Evolutionary conservation across 192 early-diverging fungal genomes (phyloP), one percentile per base, ranked within the genome.

Genomic region (Polychytrium aggregatum): DNA sequence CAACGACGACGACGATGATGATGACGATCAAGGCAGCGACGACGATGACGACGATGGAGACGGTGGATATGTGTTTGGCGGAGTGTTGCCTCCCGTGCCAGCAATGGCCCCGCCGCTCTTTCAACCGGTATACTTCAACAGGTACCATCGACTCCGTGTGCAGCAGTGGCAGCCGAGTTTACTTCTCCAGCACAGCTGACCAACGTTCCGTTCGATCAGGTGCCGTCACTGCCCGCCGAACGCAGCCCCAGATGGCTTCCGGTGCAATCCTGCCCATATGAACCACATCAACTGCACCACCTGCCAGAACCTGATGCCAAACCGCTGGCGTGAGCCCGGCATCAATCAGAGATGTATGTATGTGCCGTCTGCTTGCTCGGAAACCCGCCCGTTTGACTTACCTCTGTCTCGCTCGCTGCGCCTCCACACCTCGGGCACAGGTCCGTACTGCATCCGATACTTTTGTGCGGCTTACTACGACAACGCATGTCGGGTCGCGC

Each of bases 41-140:
- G 61, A 63, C 14, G 36, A 43, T 16, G 57, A 60, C 7, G 43
- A 46, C 11, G 57, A 59, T 34, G 52, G 38, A 5, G 42, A 24
- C 7, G 42, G 9, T 25, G 42, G 14, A 11, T 48, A 52, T 47
- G 20, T 52, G 0, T 26, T 28, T 13, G 20, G 8, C 33, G 13
- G 40, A 8, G 27, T 13, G 16, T 47, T 41, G 27, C 18, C 22
- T 21, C 55, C 24, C 37, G n/a, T 52, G 44, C 31, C 38, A 13
- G 13, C 39, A 58, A 20, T 50, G 41, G 20, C 42, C 44, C 10
- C 56, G n/a, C n/a, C n/a, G n/a, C n/a, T n/a, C n/a, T n/a, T n/a
- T n/a, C n/a, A n/a, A n/a, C n/a, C 55, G 16, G 48, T 16, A 14
- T n/a, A 3, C 46, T 27, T 34, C 34, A 11, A 25, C 13, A 48